Base-by-base conservation (phyloP, 2,329 filamentous ascomycete genomes). In the Chalaropsis thielavioides region DNA sequence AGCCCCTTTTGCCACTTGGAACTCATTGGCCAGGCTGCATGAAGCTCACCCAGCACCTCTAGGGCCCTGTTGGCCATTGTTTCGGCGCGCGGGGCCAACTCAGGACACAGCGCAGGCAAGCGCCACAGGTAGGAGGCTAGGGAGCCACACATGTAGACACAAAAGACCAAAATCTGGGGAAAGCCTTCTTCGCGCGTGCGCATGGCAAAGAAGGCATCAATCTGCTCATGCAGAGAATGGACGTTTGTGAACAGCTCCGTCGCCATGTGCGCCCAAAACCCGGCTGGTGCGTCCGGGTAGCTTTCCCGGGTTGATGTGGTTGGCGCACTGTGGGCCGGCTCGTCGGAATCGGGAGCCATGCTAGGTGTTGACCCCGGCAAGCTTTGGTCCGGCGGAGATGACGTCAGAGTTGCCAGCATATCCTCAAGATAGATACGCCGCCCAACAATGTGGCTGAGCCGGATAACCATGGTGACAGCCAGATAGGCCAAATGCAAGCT, bases 141-240 rank as follows among this genome's bases (percentile, higher is more conserved):
- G 0, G 74, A 76, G 10, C 74, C 75, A 66, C 74, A 76, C 59
- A 75, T 72, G 68, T 76, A 76, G 44, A 74, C 71, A 62, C 74
- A 76, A 59, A 76, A 76, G 10, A 74, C 74, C 6, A 76, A 70
- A 27, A 76, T 73, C 62, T 71, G 73, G 6, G 72, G 73, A 59
- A 72, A 74, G 0, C 71, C 72, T 51, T 75, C 70, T n/a, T 70
- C 72, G 8, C 63, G 68, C 4, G 69, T 67, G 2, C 72, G 69
- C 61, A 72, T 68, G 24, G 67, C 67, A 49, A 72, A 72, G 63
- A 70, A 74, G 3, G 72, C 72, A 10, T 72, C 70, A 56, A 76
- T 72, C 65, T 75, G 73, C 63, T 76, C 72, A 68, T 75, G 71
- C 3, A 76, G 69, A 19, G 69, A 68, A 24, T 71, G 69, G 11